Percentiles rank a stretch among this genome's conserved stretches.
These are phyloP conservation scores for Adansonia rubrostipa DNA, from an alignment of 441 rosid genomes.

Conservation along the genomic window DNA sequence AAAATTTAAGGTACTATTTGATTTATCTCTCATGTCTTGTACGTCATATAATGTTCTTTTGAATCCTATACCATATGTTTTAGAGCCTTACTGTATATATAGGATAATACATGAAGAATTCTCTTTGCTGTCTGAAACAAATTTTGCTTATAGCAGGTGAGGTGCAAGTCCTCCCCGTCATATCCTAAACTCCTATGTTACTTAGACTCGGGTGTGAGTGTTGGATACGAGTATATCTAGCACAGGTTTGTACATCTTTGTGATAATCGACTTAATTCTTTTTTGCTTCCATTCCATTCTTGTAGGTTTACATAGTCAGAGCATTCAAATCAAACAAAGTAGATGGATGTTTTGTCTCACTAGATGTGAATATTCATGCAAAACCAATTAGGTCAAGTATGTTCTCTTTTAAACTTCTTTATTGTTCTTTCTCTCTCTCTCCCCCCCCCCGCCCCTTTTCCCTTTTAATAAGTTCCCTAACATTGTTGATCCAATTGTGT, in stretches of 20 bases:
- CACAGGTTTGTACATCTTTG: too few relatives aligned
- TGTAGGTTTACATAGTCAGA: slow-evolving; percentile 54
- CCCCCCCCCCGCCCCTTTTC: slow-evolving; percentile 3
- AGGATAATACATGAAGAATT: neutral
- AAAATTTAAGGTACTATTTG: slow-evolving; percentile 50
- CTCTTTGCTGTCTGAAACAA: neutral
- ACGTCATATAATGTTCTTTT: neutral
- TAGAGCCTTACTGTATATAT: neutral
- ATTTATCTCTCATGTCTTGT: neutral
- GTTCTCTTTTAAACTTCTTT: slow-evolving; percentile 26
- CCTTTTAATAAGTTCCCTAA: slow-evolving; percentile 3
- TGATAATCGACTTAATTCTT: neutral
- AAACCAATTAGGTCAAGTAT: slow-evolving; percentile 27
- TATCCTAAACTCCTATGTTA: neutral
- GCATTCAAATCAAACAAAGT: slow-evolving; percentile 29
- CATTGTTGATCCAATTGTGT: neutral
- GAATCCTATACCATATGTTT: neutral
- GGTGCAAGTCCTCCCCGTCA: neutral
- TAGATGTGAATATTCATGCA: slow-evolving; percentile 34
- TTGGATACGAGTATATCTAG: too few relatives aligned
- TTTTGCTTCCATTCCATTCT: slow-evolving; percentile 9
- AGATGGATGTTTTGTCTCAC: neutral
- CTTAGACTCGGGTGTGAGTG: too few relatives aligned
- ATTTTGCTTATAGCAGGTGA: neutral
- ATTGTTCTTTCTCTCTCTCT: neutral